Evolutionary conservation across 441 rosid species (phyloP), one percentile per base, ranked within the genome.

Genomic region (Adansonia grandidieri): DNA sequence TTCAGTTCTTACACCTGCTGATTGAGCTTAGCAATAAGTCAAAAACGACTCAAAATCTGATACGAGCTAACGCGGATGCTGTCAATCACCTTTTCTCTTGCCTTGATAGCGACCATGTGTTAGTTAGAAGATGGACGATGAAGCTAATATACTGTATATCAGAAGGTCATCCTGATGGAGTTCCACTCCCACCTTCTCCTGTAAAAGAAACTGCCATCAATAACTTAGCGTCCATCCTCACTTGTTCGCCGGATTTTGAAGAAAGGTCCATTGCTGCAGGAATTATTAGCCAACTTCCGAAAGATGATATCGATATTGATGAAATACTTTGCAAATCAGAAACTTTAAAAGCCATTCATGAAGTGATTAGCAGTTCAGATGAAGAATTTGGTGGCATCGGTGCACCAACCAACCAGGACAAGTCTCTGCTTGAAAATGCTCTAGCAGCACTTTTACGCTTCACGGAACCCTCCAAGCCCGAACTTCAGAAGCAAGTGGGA

Each of bases 221-320:
- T 48, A 82, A 69, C 63, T 77, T 87, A 15, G 83, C 82, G 66
- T 63, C 73, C 7, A 86, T 86, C 32, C 83, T 89, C 13, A 79
- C 80, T 24, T 24, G 74, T 62, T 86, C 90, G 72, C 62, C 71
- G 32, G 82, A 86, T 74, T 19, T 56, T 1, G 88, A 87, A 76
- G 92, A 89, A 81, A 86, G 86, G 67, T 84, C 88, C 28, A 73
- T 82, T 42, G 92, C 92, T 45, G 88, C 90, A 72, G 86, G 84
- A 68, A 86, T 89, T 72, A 89, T 89, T 60, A 82, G 92, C 82
- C 84, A 75, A 72, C 90, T 89, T 73, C 90, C 92, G 0, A 86
- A 78, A 71, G 88, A 86, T 22, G 92, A 87, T 65, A 66, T n/a
- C 19, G 80, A 53, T 56, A 75, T 89, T 19, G 90, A 89, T 77